A percentile compares a stretch with the other conserved stretches of the same genome.
These are phyloP conservation scores for Galeopsis tetrahit DNA, from an alignment of 257 asterid genomes.

Conservation along the genomic window DNA sequence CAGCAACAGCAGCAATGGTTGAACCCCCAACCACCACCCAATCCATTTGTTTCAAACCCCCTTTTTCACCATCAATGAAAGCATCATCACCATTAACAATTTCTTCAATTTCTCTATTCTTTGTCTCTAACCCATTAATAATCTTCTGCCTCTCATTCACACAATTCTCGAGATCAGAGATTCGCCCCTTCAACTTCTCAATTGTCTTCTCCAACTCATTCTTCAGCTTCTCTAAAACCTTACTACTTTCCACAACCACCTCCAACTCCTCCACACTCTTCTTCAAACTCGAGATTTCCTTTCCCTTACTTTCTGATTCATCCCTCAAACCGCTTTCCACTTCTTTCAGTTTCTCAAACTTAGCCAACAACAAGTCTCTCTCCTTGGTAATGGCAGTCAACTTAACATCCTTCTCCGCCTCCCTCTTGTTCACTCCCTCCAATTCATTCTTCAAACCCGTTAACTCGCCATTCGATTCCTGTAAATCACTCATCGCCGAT, in stretches of 20 bases:
- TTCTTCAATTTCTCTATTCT: conserved; percentile 35
- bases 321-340: conserved; percentile 36
- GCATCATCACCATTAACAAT: conserved; percentile 40
- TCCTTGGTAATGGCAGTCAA: conserved; percentile 57
- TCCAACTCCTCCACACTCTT: conserved; percentile 53
- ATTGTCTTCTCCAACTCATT: conserved; percentile 41
- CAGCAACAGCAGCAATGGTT: conserved; percentile 51
- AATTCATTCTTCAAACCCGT: conserved; percentile 48
- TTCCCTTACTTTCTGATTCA: conserved; percentile 54
- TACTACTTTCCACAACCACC: conserved; percentile 34
- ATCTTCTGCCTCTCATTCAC: conserved; percentile 57
- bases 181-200: conserved; percentile 52
- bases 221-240: conserved; percentile 44
- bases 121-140: conserved; percentile 45
- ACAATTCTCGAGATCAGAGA: conserved; percentile 43
- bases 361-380: conserved; percentile 55
- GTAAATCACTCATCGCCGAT: conserved; percentile 49
- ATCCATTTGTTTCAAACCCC: conserved; percentile 43
- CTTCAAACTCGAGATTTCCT: conserved; percentile 49
- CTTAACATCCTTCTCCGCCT: conserved; percentile 44
- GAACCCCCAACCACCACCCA: conserved; percentile 58
- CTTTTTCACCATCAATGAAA: conserved; percentile 32
- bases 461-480: conserved; percentile 49
- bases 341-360: conserved; percentile 46
- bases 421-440: conserved; percentile 50